A percentile compares a stretch with the other conserved stretches of the same genome.
phyloP scores from a whole-genome alignment of 441 rosid species.

The Pelargonium citronellum region DNA sequence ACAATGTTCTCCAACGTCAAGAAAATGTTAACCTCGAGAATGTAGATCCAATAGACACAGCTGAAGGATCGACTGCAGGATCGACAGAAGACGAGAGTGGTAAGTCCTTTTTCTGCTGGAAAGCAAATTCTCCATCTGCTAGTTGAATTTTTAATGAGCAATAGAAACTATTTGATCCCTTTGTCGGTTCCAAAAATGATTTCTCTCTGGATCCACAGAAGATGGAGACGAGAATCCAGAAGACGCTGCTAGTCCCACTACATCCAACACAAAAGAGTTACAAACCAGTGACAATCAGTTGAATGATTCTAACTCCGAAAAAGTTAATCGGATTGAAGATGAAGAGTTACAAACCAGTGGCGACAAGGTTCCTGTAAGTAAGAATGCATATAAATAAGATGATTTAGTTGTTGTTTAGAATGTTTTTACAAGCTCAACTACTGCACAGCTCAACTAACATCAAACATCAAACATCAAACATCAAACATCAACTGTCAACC shows the following conservation, averaged over 20 bases:
- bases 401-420: slow-evolving; percentile 57
- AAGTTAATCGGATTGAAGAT: background rate
- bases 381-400: slow-evolving; percentile 32
- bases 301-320: background rate
- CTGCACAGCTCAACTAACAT: slow-evolving; percentile 7
- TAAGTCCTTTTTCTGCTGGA: slow-evolving; percentile 9
- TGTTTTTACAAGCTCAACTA: slow-evolving; percentile 48
- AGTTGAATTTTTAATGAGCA: background rate
- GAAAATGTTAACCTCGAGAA: slow-evolving; percentile 39
- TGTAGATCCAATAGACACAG: slow-evolving; percentile 32
- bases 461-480: too few relatives aligned
- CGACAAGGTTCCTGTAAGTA: slow-evolving; percentile 25
- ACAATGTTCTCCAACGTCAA: slow-evolving; percentile 27
- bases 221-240: background rate
- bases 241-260: background rate
- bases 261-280: background rate
- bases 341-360: slow-evolving; percentile 22
- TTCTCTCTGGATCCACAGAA: too few relatives aligned
- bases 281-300: background rate
- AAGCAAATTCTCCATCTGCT: background rate
- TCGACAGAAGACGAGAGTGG: slow-evolving; percentile 32
- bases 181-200: background rate
- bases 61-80: too few relatives aligned
- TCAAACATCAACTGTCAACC: slow-evolving; percentile 28
- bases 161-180: background rate